Conservation (phyloP, 139 green algal species). For the Raphidocelis subcapitata region DNA sequence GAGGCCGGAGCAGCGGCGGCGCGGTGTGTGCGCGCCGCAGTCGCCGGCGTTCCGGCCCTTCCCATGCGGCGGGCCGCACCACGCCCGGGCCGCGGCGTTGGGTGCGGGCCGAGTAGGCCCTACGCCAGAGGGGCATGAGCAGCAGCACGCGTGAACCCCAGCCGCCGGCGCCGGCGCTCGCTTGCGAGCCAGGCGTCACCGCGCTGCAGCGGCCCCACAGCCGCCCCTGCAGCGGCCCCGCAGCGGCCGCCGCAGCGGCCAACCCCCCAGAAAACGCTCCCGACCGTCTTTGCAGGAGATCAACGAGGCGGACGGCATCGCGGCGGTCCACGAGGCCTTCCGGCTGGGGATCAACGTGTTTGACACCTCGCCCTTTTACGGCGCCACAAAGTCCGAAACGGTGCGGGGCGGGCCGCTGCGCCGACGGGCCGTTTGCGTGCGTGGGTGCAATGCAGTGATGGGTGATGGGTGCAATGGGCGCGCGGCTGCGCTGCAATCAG, state of each 20-base stretch:
- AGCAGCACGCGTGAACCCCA: not conserved
- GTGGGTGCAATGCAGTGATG: not conserved
- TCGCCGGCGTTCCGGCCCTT: not conserved
- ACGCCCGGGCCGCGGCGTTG: not conserved
- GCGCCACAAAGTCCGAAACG: conserved; percentile 74
- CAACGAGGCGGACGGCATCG: conserved; percentile 59
- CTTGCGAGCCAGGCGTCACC: not conserved
- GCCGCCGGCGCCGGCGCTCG: not conserved
- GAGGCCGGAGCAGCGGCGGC: not conserved
- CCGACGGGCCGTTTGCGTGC: not conserved
- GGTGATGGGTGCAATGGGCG: no score
- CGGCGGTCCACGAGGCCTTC: conserved; percentile 81
- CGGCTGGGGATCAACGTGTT: conserved; percentile 92
- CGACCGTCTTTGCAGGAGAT: conserved; percentile 70
- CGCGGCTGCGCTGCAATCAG: no score
- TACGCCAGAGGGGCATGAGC: not conserved
- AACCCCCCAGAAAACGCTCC: no score
- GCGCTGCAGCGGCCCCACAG: not conserved
- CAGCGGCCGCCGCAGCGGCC: no score
- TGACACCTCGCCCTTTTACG: conserved; percentile 96
- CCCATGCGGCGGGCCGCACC: not conserved
- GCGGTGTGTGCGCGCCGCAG: not conserved
- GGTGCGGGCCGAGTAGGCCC: not conserved
- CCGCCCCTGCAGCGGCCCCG: no score
- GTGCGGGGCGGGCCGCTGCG: conserved; percentile 39